Percentiles rank a stretch among this genome's conserved stretches.
Conservation (phyloP, 352 stramenopile species). For the Nothophytophthora sp. region DNA sequence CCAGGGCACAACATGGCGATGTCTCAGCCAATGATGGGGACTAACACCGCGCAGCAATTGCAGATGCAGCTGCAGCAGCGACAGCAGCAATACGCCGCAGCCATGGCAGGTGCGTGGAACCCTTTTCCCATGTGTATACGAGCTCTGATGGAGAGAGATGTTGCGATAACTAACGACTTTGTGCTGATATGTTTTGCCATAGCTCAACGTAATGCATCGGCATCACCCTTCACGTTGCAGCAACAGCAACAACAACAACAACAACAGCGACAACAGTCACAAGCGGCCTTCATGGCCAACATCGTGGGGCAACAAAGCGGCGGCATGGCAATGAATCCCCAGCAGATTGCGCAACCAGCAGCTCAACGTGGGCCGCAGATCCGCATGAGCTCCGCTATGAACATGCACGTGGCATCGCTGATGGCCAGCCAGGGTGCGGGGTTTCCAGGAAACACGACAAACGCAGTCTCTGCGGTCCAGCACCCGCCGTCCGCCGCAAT, state of each 20-base stretch:
- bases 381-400: constrained; percentile 5
- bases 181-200: neutral
- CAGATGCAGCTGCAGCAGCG: constrained; percentile 41
- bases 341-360: neutral
- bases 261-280: constrained; percentile 23
- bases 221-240: neutral
- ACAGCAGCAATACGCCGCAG: constrained; percentile 23
- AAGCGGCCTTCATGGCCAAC: constrained; percentile 8
- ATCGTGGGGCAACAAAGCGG: constrained; percentile 19
- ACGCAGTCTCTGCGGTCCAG: constrained; percentile 1
- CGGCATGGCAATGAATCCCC: neutral
- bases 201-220: constrained; percentile 13
- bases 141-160: neutral
- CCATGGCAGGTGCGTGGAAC: constrained; percentile 22
- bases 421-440: constrained; percentile 13
- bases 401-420: constrained; percentile 20
- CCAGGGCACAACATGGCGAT: constrained; percentile 18
- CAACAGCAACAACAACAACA: constrained; percentile 13
- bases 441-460: constrained; percentile 1
- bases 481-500: constrained; percentile 1
- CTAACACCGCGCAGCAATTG: constrained; percentile 28
- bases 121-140: neutral
- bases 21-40: constrained; percentile 27
- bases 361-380: constrained; percentile 5
- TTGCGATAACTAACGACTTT: neutral